Percentiles rank a stretch among this genome's conserved stretches.
Evolutionary conservation across 2,329 filamentous ascomycete species (phyloP).

Genomic region (Phialophora expanda): DNA sequence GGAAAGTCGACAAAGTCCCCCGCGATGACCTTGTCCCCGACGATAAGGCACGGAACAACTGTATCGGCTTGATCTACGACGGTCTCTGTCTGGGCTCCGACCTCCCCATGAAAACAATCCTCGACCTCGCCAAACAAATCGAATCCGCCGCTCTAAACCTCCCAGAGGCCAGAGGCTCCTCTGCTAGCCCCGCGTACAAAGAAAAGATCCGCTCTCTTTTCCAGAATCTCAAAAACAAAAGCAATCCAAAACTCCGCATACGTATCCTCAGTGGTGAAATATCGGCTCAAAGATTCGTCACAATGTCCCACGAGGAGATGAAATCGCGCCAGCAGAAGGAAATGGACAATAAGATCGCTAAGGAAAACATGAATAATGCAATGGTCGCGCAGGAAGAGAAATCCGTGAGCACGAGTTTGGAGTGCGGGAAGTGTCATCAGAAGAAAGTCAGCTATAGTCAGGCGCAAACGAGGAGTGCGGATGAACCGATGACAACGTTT

Average conservation of each 20-base stretch:
- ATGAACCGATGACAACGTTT: conserved; percentile 74
- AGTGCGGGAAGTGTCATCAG: conserved; percentile 90
- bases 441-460: conserved; percentile 95
- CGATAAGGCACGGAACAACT: conserved; percentile 76
- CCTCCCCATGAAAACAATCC: conserved; percentile 66
- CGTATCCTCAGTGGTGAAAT: conserved; percentile 79
- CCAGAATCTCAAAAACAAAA: conserved; percentile 92
- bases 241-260: conserved; percentile 76
- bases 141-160: conserved; percentile 73
- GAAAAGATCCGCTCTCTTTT: conserved; percentile 90
- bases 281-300: conserved; percentile 72
- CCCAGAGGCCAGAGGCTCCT: conserved; percentile 66
- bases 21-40: conserved; percentile 69
- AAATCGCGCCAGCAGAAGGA: conserved; percentile 82
- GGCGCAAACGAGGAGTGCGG: conserved; percentile 91
- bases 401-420: conserved; percentile 83
- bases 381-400: conserved; percentile 93
- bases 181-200: conserved; percentile 75
- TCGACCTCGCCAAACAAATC: conserved; percentile 70
- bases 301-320: conserved; percentile 88
- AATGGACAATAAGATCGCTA: conserved; percentile 75
- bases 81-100: conserved; percentile 76
- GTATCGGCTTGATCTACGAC: conserved; percentile 91
- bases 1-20: conserved; percentile 73
- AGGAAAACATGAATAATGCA: conserved; percentile 96